Evolutionary conservation across 768 basidiomycete species (phyloP).

Genomic region (Boletales sp.): DNA sequence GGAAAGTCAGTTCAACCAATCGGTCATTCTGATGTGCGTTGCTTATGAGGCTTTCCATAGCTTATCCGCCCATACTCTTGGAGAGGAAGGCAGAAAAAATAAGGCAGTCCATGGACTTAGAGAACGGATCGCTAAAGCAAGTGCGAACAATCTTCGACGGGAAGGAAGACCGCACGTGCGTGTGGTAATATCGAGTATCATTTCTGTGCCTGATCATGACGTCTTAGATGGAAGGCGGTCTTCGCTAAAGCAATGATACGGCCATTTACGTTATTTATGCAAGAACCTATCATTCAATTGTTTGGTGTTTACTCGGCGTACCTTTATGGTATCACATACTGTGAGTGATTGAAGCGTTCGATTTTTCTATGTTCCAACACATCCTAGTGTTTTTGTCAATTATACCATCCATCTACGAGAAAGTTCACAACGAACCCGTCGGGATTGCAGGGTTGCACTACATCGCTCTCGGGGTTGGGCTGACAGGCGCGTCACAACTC

Average conservation of each 20-base stretch:
- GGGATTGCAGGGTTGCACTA: constrained; percentile 70
- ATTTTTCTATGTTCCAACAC: neutral
- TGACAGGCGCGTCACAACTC: constrained; percentile 46
- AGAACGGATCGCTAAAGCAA: constrained; percentile 37
- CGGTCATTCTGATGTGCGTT: neutral
- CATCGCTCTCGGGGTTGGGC: constrained; percentile 64
- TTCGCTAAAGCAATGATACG: constrained; percentile 53
- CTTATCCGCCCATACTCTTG: constrained; percentile 32
- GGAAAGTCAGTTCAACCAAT: constrained; percentile 48
- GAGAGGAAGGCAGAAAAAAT: constrained; percentile 51
- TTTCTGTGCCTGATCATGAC: neutral
- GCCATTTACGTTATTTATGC: constrained; percentile 61
- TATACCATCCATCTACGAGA: constrained; percentile 55
- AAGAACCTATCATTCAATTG: constrained; percentile 66
- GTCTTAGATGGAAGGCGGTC: constrained; percentile 47
- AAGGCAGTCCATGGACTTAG: constrained; percentile 41
- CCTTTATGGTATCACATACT: constrained; percentile 58
- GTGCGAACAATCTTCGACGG: constrained; percentile 49
- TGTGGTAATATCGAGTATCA: neutral
- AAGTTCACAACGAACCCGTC: constrained; percentile 48
- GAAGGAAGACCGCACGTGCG: constrained; percentile 41
- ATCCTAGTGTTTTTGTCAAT: constrained; percentile 63
- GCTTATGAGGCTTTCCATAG: constrained; percentile 18
- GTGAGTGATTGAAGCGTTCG: constrained; percentile 32
- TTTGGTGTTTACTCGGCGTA: constrained; percentile 68